Evolutionary conservation across 73 alveolate genomes (phyloP).

Genomic region (Blepharisma stoltei): DNA sequence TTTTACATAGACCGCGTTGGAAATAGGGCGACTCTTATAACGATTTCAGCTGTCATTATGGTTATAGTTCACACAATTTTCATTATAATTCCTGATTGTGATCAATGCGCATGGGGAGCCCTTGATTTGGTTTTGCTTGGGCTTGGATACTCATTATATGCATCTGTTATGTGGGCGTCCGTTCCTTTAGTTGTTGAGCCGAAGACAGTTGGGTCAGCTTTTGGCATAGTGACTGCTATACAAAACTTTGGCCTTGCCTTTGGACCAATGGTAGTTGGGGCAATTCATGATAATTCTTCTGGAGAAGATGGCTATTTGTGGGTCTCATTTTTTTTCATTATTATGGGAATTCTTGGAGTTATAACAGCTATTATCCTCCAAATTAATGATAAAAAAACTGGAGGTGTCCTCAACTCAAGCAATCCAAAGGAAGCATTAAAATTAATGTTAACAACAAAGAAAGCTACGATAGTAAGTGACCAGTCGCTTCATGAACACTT

Average conservation of each 20-base stretch:
- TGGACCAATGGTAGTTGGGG: slow-evolving; percentile 61
- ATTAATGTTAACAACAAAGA: too few species aligned
- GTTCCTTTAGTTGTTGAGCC: slow-evolving; percentile 70
- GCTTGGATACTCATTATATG: slow-evolving; percentile 73
- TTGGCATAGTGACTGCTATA: slow-evolving; percentile 76
- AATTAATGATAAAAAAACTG: neutral
- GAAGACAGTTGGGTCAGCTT: slow-evolving; percentile 81
- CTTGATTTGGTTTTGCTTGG: slow-evolving; percentile 63
- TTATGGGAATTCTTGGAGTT: slow-evolving; percentile 22
- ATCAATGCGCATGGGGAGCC: slow-evolving; percentile 37
- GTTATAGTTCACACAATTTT: slow-evolving; percentile 44
- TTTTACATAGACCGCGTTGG: slow-evolving; percentile 59
- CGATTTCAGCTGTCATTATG: slow-evolving; percentile 41
- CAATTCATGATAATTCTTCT: slow-evolving; percentile 14
- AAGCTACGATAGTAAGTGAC: too few species aligned
- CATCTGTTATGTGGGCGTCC: slow-evolving; percentile 79
- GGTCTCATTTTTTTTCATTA: slow-evolving; percentile 33
- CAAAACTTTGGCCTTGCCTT: slow-evolving; percentile 72
- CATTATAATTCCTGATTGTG: slow-evolving; percentile 45
- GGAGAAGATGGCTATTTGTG: slow-evolving; percentile 36
- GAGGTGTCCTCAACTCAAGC: neutral
- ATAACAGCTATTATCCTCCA: neutral
- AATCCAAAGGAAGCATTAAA: neutral
- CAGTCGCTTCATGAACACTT: too few species aligned
- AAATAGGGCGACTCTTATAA: slow-evolving; percentile 49